Evolutionary conservation across 2,329 filamentous ascomycete species (phyloP), one percentile per base, ranked within the genome.

Genomic region (Cyphellophora europaea): DNA sequence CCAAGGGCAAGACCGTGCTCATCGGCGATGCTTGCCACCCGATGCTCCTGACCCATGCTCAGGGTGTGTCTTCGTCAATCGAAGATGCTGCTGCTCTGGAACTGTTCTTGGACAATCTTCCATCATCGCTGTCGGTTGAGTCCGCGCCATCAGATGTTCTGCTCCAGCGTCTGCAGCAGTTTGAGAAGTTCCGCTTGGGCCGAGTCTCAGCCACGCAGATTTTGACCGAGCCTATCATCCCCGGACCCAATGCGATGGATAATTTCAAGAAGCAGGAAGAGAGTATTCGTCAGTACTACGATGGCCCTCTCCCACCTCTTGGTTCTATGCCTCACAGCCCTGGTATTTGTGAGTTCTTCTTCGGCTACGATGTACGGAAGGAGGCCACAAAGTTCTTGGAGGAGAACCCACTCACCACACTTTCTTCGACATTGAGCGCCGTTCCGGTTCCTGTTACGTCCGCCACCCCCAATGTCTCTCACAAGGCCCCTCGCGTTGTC

Each of bases 11-110:
- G 4, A 52, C 81, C 11, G 74, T 67, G 1, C 53, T 82, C 0
- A 55, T 83, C 1, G 79, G 79, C 0, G 79, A 83, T 50, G 77
- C 79, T 8, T 32, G 36, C 19, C 40, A 42, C 23, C 46, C 46
- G 8, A 49, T 47, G 46, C 42, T 49, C 15, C 27, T 49, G 32
- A 49, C 46, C 11, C 46, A 49, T 21, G 46, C 46, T 6, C 46
- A 49, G 19, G 46, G 46, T 15, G 46, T 49, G 5, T 45, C 41
- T 2, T 45, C 42, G 11, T 49, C 46, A 6, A 49, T 49, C 29
- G 46, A 49, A 30, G 46, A 49, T 23, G 44, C 46, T 5, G 46
- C 46, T 10, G 44, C 46, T 5, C 42, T 49, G 11, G 46, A 49
- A 30, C 18, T 49, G 16, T 43, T 49, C 32, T 38, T 49, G 6